phyloP scores from a whole-genome alignment of 2,329 filamentous ascomycete genomes.

The Arthrobotrys pseudoclavata region DNA sequence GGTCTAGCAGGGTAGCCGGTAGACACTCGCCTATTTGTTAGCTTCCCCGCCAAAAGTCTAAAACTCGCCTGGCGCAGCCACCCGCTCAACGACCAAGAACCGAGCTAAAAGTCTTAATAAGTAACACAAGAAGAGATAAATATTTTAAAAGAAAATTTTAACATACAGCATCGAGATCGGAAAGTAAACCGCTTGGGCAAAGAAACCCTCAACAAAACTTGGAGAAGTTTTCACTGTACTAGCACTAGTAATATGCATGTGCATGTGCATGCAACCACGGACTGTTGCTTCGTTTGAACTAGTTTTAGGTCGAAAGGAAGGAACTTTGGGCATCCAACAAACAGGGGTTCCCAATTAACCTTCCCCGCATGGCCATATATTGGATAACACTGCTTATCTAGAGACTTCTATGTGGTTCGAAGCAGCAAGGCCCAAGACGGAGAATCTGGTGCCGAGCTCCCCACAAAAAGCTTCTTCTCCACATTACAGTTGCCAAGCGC shows the following conservation, averaged over 20 bases:
- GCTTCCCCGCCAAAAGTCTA: conserved; percentile 28
- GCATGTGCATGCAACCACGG: background rate
- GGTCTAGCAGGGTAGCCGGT: background rate
- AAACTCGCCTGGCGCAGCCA: conserved; percentile 33
- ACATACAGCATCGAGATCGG: background rate
- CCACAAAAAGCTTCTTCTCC: conserved; percentile 60
- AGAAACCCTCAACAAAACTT: background rate
- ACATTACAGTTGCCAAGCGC: conserved; percentile 41
- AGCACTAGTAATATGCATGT: background rate
- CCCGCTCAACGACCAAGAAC: conserved; percentile 7
- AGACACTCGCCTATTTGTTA: conserved; percentile 16
- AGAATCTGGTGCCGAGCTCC: conserved; percentile 59
- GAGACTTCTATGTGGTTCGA: conserved; percentile 8
- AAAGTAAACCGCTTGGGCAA: background rate
- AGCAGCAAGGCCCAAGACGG: conserved; percentile 27
- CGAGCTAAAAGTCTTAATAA: conserved; percentile 6
- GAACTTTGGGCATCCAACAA: conserved; percentile 17
- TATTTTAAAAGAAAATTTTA: background rate
- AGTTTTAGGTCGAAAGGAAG: conserved; percentile 45
- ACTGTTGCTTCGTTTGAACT: conserved; percentile 15
- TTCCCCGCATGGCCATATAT: conserved; percentile 22
- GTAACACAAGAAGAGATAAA: conserved; percentile 19
- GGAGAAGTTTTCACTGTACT: background rate
- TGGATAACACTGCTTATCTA: conserved; percentile 38
- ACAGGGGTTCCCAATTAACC: conserved; percentile 37